phyloP scores from a whole-genome alignment of 1,284 basidiomycete species.

The Marasmius sp. region DNA sequence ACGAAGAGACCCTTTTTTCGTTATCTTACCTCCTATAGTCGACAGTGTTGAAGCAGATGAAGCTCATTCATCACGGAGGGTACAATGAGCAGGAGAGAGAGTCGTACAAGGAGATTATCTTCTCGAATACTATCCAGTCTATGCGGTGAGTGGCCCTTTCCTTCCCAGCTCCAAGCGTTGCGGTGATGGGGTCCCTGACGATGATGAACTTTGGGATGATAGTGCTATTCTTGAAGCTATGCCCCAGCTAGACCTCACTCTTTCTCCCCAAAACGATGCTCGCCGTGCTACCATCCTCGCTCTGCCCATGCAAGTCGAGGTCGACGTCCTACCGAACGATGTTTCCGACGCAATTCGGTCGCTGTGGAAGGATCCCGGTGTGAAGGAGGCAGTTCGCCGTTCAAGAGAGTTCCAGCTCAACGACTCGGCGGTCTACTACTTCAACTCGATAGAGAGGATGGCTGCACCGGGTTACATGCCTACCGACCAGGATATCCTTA shows the following conservation, averaged over 20 bases:
- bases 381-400: constrained; percentile 82
- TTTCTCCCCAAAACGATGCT: constrained; percentile 62
- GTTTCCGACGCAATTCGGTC: constrained; percentile 81
- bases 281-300: constrained; percentile 78
- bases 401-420: constrained; percentile 96
- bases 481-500: constrained; percentile 81
- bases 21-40: constrained; percentile 53
- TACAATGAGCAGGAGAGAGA: constrained; percentile 93
- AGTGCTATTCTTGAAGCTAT: constrained; percentile 93
- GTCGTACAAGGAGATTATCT: constrained; percentile 97
- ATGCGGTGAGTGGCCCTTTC: constrained; percentile 65
- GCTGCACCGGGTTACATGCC: constrained; percentile 68
- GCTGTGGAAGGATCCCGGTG: constrained; percentile 88
- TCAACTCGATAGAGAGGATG: constrained; percentile 79
- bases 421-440: constrained; percentile 92
- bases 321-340: constrained; percentile 74
- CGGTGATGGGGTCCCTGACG: background rate
- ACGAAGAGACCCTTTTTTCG: background rate
- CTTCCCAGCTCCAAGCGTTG: background rate
- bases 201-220: background rate
- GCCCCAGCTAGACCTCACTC: constrained; percentile 55
- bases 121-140: constrained; percentile 93
- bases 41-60: constrained; percentile 96
- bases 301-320: constrained; percentile 86
- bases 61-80: constrained; percentile 89